Evolutionary conservation across 306 rosid genomes (phyloP).

Genomic region (Vigna mungo): DNA sequence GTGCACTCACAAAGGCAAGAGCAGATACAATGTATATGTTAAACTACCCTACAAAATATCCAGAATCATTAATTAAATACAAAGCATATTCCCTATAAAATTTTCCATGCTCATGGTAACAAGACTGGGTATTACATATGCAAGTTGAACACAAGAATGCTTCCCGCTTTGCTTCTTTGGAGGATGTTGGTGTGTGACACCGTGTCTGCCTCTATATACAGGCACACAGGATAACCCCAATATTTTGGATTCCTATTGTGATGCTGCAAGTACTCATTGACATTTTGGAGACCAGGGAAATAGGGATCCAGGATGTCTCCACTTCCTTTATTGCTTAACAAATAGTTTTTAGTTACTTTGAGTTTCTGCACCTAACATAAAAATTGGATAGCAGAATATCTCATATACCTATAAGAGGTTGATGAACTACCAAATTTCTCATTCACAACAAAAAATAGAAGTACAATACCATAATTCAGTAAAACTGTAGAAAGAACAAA

Average conservation of each 20-base stretch:
- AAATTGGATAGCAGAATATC: constrained; percentile 12
- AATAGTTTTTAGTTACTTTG: constrained; percentile 6
- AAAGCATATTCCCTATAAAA: neutral
- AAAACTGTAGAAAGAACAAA: neutral
- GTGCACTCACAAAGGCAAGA: neutral
- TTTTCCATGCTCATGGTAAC: constrained; percentile 15
- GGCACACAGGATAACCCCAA: neutral
- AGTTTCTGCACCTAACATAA: constrained; percentile 6
- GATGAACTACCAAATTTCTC: neutral
- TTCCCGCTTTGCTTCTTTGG: constrained; percentile 10
- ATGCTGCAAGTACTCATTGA: neutral
- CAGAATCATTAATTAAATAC: neutral
- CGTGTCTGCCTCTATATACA: neutral
- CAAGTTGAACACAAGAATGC: neutral
- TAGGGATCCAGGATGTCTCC: constrained; percentile 9
- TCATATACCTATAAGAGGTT: neutral
- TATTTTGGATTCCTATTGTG: neutral
- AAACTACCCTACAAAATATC: constrained; percentile 1
- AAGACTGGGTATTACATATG: neutral
- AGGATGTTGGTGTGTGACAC: neutral
- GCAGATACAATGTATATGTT: neutral
- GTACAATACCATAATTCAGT: neutral
- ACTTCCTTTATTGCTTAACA: neutral
- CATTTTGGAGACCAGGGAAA: neutral
- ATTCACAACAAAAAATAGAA: constrained; percentile 13